These are phyloP conservation scores for Eimeria necatrix DNA, from an alignment of 169 alveolate genomes.

Conservation along the genomic window DNA sequence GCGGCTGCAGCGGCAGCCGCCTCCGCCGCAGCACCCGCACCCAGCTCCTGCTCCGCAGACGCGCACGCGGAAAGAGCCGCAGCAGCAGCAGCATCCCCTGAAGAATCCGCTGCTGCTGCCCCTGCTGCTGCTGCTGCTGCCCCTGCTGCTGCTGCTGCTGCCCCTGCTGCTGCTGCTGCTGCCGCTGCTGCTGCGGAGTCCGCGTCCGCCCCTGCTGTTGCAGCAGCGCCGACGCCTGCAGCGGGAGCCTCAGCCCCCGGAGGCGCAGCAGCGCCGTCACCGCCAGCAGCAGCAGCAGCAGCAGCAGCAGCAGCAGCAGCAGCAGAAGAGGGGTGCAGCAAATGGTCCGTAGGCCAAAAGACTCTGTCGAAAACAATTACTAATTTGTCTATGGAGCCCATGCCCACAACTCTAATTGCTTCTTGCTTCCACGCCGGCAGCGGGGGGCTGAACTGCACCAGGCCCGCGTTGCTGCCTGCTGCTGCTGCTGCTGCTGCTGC, in stretches of 20 bases:
- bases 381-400: conserved; percentile 61
- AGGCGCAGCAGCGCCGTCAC: not conserved
- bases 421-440: conserved; percentile 55
- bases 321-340: not conserved
- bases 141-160: not conserved
- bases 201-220: not conserved
- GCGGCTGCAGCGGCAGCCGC: conserved; percentile 30
- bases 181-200: conserved; percentile 11
- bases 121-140: not conserved
- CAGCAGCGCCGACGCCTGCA: too few relatives aligned
- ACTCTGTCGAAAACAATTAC: conserved; percentile 24
- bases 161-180: not conserved
- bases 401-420: conserved; percentile 36
- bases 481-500: conserved; percentile 66
- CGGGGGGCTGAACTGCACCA: conserved; percentile 57
- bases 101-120: not conserved
- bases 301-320: conserved; percentile 17
- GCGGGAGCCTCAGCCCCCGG: not conserved
- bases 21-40: not conserved
- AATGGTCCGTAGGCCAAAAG: conserved; percentile 43
- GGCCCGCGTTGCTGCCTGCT: conserved; percentile 48
- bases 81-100: not conserved
- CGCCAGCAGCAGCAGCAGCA: conserved; percentile 24
- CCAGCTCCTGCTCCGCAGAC: not conserved
- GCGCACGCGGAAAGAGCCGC: not conserved